Base-by-base conservation (phyloP, 805 yeast genomes). In the Wickerhamomyces alni region DNA sequence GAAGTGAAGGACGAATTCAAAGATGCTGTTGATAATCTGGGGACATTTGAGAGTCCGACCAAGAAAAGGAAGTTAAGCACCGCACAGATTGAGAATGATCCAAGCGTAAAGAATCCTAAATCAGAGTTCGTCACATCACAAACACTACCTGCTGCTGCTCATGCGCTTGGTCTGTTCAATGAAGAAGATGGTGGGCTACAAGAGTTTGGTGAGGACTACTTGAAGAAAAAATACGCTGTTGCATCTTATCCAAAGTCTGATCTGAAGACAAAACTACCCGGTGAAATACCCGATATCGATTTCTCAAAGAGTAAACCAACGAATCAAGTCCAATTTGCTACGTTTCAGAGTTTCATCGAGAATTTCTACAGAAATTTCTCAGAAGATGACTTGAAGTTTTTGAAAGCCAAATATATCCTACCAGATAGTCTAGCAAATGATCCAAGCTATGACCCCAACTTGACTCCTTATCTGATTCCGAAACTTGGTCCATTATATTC, bases 321-420 rank as follows among this genome's bases (percentile, higher is more conserved):
- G 2, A 91, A 87, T 59, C 99, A 93, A 64, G 93, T 91, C 15
- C 96, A 88, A 55, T 88, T 85, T 57, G 71, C 85, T 11, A 89
- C 99, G 0, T 93, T 86, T 57, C 83, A 86, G 48, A 65, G 89
- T 2, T 87, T 82, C 49, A 73, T 88, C 28, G 99, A 93, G 58
- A 85, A 89, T 24, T 91, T 76, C 57, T 89, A 82, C 63, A 71
- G 95, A 45, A 74, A 75, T 3, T 86, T 76, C 50, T 66, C 71
- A 15, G 95, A 84, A 44, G 96, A 91, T 26, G 99, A 93, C 56
- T 54, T 87, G 32, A 77, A 80, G 39, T 77, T 88, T 49, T 62
- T 91, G 40, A 77, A 76, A 46, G 80, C 75, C 43, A 76, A 78
- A 49, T 65, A 71, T 43, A 74, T 82, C 27, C 52, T 80, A 6